These are phyloP conservation scores for Hsuehochloa calcarea DNA, from an alignment of 176 grass and related monocot species.

Conservation along the genomic window DNA sequence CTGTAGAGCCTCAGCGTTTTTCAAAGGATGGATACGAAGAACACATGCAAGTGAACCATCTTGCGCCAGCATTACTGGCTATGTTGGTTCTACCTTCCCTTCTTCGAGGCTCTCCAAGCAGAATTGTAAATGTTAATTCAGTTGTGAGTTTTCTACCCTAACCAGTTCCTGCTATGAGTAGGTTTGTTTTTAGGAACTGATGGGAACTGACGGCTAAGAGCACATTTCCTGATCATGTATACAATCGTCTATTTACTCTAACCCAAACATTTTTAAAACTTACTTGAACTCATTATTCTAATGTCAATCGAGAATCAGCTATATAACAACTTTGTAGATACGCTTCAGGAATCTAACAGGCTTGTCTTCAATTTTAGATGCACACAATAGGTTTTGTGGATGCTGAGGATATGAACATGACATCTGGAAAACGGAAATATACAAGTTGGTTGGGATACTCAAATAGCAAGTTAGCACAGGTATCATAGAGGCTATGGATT, in stretches of 20 bases:
- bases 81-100: constrained; percentile 97
- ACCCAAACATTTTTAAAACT: not conserved
- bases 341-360: constrained; percentile 4
- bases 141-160: constrained; percentile 58
- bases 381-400: constrained; percentile 79
- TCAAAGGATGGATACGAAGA: constrained; percentile 93
- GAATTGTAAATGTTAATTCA: constrained; percentile 96
- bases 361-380: constrained; percentile 63
- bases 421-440: constrained; percentile 72
- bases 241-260: not conserved
- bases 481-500: constrained; percentile 21
- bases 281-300: not conserved
- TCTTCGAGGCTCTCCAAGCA: constrained; percentile 85
- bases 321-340: not conserved
- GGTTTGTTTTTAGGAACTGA: not conserved
- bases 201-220: too few relatives aligned
- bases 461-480: constrained; percentile 97
- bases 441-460: constrained; percentile 78
- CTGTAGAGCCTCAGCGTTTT: constrained; percentile 77
- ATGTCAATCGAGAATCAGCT: not conserved
- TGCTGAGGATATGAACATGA: constrained; percentile 88
- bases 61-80: constrained; percentile 75
- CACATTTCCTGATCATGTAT: not conserved
- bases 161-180: not conserved
- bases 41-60: constrained; percentile 99